Conservation (phyloP, 2,329 filamentous ascomycete genomes). For the Fusarium armeniacum region DNA sequence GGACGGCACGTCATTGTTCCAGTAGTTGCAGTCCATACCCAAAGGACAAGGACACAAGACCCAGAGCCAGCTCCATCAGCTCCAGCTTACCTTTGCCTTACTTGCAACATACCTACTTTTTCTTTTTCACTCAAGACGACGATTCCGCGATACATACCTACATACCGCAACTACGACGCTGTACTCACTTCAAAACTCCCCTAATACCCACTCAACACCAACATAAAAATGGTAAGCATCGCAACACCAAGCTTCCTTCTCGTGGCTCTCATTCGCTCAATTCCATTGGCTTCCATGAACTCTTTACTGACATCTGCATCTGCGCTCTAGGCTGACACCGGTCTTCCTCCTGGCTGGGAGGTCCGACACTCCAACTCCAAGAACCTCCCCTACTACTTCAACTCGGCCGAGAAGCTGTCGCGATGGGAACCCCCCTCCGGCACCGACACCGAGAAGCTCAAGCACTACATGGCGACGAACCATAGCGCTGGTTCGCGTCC, state of each 20-base stretch:
- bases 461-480: constrained; percentile 91
- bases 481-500: constrained; percentile 72
- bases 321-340: constrained; percentile 73
- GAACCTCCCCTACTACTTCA: constrained; percentile 99
- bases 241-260: neutral
- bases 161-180: neutral
- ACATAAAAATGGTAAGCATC: constrained; percentile 38
- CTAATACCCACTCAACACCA: constrained; percentile 8
- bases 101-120: constrained; percentile 28
- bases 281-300: neutral
- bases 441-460: constrained; percentile 92
- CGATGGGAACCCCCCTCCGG: constrained; percentile 93
- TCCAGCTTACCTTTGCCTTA: constrained; percentile 37
- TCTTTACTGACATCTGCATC: constrained; percentile 16
- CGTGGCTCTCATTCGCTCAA: neutral
- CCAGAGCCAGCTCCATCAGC: constrained; percentile 33
- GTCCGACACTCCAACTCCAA: constrained; percentile 98
- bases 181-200: neutral
- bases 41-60: neutral
- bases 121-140: constrained; percentile 16
- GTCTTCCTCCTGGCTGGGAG: constrained; percentile 90
- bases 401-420: constrained; percentile 85
- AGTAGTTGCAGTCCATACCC: constrained; percentile 2
- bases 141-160: neutral
- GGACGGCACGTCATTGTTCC: constrained; percentile 46